Percentiles rank a stretch among this genome's conserved stretches.
Evolutionary conservation across 805 yeast genomes (phyloP).

Genomic region (Yamadazyma akitaensis): DNA sequence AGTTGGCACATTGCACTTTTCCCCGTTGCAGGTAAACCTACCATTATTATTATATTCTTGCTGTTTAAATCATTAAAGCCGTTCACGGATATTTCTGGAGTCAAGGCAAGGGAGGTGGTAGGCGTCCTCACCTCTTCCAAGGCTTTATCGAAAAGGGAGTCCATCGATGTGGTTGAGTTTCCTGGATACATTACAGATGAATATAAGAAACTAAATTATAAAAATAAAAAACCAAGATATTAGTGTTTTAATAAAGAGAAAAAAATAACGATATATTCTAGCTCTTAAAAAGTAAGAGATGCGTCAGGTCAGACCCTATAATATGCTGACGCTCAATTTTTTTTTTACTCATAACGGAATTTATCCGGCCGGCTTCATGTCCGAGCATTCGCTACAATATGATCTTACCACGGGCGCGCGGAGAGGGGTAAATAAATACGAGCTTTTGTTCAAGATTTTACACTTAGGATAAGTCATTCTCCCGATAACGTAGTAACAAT

Average conservation of each 20-base stretch:
- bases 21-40: slow-evolving; percentile 43
- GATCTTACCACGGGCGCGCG: slow-evolving; percentile 6
- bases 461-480: not conserved
- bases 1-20: slow-evolving; percentile 38
- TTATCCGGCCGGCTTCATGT: slow-evolving; percentile 4
- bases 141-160: slow-evolving; percentile 5
- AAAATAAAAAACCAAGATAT: not conserved
- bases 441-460: not conserved
- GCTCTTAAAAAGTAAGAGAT: not conserved
- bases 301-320: slow-evolving; percentile 3
- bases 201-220: not conserved
- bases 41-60: slow-evolving; percentile 21
- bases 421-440: not conserved
- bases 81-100: slow-evolving; percentile 4
- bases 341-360: slow-evolving; percentile 5
- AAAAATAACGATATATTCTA: not conserved
- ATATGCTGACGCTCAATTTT: slow-evolving; percentile 2
- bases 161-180: slow-evolving; percentile 4
- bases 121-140: slow-evolving; percentile 2
- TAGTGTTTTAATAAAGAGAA: not conserved
- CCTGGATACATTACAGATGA: not conserved
- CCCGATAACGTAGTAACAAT: no score
- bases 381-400: not conserved
- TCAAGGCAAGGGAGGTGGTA: slow-evolving; percentile 7
- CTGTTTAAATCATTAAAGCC: not conserved